These are phyloP conservation scores for Alternaria triticimaculans DNA, from an alignment of 2,329 filamentous ascomycete species.

Conservation along the genomic window DNA sequence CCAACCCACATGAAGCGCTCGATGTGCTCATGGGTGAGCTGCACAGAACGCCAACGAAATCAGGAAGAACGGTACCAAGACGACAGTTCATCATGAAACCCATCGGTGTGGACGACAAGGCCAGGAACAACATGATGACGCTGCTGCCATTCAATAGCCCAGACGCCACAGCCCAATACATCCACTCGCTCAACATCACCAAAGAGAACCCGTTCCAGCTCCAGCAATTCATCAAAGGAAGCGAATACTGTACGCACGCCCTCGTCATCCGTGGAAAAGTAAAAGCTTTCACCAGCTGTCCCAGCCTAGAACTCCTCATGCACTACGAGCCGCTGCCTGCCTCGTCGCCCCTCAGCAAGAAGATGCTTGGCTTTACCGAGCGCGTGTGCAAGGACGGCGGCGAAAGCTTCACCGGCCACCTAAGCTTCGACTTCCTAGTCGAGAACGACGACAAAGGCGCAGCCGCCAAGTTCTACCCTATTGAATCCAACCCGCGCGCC, in stretches of 20 bases:
- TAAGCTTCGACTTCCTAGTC: conserved; percentile 75
- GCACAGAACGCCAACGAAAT: conserved; percentile 10
- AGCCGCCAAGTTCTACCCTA: conserved; percentile 62
- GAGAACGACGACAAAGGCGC: conserved; percentile 49
- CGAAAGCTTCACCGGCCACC: conserved; percentile 68
- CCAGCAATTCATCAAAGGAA: conserved; percentile 69
- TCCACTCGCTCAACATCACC: conserved; percentile 64
- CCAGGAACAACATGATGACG: conserved; percentile 66
- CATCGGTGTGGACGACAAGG: conserved; percentile 66
- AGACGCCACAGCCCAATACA: conserved; percentile 61
- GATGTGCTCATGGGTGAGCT: conserved; percentile 54
- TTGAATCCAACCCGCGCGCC: conserved; percentile 74
- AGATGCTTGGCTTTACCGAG: conserved; percentile 71
- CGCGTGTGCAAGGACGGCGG: conserved; percentile 61
- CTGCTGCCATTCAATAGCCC: conserved; percentile 64
- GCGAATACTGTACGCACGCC: conserved; percentile 75
- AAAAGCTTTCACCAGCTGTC: conserved; percentile 71
- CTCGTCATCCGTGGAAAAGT: conserved; percentile 71
- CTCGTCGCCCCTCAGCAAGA: conserved; percentile 60
- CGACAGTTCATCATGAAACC: conserved; percentile 71
- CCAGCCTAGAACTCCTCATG: conserved; percentile 68
- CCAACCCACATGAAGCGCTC: conserved; percentile 60
- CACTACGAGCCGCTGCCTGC: conserved; percentile 68
- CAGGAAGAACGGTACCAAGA: conserved; percentile 27
- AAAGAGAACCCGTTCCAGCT: conserved; percentile 67